Conservation (phyloP, 306 rosid genomes). For the Corylus americana region DNA sequence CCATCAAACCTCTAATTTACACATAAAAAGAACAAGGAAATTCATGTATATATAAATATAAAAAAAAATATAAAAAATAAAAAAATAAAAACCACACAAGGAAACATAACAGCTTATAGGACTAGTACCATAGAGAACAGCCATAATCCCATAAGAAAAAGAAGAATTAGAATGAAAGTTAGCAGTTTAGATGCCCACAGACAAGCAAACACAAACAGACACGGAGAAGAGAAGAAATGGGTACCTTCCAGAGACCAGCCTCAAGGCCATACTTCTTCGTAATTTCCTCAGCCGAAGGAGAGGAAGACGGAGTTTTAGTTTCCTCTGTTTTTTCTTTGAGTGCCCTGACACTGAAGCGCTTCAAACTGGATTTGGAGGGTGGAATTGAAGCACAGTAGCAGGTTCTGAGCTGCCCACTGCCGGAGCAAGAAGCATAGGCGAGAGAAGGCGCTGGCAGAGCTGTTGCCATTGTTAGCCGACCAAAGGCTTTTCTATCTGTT, state of each 20-base stretch:
- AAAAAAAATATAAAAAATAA: no score
- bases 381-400: conserved; percentile 29
- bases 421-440: conserved; percentile 42
- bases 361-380: conserved; percentile 27
- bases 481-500: conserved; percentile 21
- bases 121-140: neutral
- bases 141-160: neutral
- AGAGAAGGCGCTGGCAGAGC: conserved; percentile 35
- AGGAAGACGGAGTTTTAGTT: conserved; percentile 51
- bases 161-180: neutral
- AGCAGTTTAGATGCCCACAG: neutral
- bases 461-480: conserved; percentile 48
- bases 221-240: conserved; percentile 16
- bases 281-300: conserved; percentile 67
- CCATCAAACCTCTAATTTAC: neutral
- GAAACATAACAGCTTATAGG: neutral
- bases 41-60: neutral
- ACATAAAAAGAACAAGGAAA: neutral
- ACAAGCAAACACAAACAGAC: neutral
- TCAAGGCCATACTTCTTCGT: conserved; percentile 89
- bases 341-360: conserved; percentile 61
- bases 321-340: conserved; percentile 74
- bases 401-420: conserved; percentile 23
- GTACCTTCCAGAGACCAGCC: conserved; percentile 95
- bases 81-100: neutral